These are phyloP conservation scores for Rhizoclosmatium hyalinum DNA, from an alignment of 371 early-diverging fungal species.

Conservation along the genomic window DNA sequence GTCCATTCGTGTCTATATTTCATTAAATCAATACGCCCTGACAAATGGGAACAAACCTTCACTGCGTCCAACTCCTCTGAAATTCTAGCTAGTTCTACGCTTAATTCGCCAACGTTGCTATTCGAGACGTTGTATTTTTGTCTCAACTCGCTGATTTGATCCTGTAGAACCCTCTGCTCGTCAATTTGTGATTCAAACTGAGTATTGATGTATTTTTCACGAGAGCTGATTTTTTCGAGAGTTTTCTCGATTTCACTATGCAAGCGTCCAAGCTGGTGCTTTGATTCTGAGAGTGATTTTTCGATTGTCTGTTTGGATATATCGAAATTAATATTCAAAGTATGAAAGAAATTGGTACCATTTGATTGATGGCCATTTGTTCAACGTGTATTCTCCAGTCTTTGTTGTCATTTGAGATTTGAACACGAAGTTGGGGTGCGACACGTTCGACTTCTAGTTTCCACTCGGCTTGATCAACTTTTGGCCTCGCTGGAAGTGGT, in stretches of 20 bases:
- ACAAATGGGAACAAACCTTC: conserved; percentile 43
- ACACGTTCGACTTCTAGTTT: conserved; percentile 61
- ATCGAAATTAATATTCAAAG: background rate
- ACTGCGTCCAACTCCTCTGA: conserved; percentile 59
- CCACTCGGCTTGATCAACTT: conserved; percentile 55
- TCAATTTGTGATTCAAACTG: conserved; percentile 61
- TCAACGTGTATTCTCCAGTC: conserved; percentile 64
- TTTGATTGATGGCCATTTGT: conserved; percentile 51
- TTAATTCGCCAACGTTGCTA: conserved; percentile 50
- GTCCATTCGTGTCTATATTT: conserved; percentile 55
- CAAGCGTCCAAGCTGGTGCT: conserved; percentile 46
- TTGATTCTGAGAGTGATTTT: conserved; percentile 41
- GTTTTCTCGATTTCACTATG: conserved; percentile 55
- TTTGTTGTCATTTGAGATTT: conserved; percentile 60
- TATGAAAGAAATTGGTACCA: conserved; percentile 30
- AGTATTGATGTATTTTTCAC: conserved; percentile 64
- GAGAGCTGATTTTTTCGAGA: conserved; percentile 57
- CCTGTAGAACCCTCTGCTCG: conserved; percentile 50
- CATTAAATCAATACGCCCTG: background rate
- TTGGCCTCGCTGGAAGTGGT: conserved; percentile 33
- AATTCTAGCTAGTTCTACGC: conserved; percentile 49
- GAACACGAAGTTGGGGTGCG: conserved; percentile 55
- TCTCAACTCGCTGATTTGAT: conserved; percentile 50
- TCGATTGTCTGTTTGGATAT: conserved; percentile 39
- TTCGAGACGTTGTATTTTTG: conserved; percentile 52